Conservation (phyloP, 805 yeast species). For the Cyberlindnera galapagoensis region DNA sequence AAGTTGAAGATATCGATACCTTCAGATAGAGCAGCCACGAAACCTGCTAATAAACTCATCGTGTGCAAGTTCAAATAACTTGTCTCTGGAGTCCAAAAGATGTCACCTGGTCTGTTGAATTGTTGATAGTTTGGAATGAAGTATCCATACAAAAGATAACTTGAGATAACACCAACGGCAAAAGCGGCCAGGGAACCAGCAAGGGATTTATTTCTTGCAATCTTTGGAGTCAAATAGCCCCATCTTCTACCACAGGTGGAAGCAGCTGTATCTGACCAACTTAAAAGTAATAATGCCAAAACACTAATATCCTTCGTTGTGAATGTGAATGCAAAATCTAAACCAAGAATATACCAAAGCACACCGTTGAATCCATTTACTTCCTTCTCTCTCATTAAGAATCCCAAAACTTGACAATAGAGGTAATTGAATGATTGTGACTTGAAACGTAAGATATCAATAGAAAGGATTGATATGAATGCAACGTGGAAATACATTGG, state of each 20-base stretch:
- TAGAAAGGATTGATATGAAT: slow-evolving; percentile 46
- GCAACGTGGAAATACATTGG: slow-evolving; percentile 51
- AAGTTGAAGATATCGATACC: slow-evolving; percentile 67
- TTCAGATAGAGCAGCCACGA: slow-evolving; percentile 83
- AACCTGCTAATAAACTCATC: slow-evolving; percentile 60
- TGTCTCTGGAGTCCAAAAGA: slow-evolving; percentile 59
- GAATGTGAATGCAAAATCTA: slow-evolving; percentile 58
- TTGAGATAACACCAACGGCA: slow-evolving; percentile 58
- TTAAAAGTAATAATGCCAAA: slow-evolving; percentile 68
- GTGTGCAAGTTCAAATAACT: slow-evolving; percentile 48
- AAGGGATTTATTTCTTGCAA: slow-evolving; percentile 69
- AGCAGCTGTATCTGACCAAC: slow-evolving; percentile 98
- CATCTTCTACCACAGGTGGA: slow-evolving; percentile 84
- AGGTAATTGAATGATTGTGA: slow-evolving; percentile 54
- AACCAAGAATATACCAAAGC: slow-evolving; percentile 79
- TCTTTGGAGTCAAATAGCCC: slow-evolving; percentile 78
- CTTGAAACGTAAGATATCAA: slow-evolving; percentile 65
- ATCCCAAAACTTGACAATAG: slow-evolving; percentile 67
- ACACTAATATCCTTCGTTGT: slow-evolving; percentile 79
- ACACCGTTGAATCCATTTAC: slow-evolving; percentile 73
- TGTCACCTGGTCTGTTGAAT: slow-evolving; percentile 48
- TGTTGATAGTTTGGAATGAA: slow-evolving; percentile 58
- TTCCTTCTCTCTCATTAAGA: slow-evolving; percentile 81
- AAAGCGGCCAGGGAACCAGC: slow-evolving; percentile 93
- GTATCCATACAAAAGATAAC: slow-evolving; percentile 64